These are phyloP conservation scores for Aspergillaceae sp. DNA, from an alignment of 2,329 filamentous ascomycete genomes.

Conservation along the genomic window DNA sequence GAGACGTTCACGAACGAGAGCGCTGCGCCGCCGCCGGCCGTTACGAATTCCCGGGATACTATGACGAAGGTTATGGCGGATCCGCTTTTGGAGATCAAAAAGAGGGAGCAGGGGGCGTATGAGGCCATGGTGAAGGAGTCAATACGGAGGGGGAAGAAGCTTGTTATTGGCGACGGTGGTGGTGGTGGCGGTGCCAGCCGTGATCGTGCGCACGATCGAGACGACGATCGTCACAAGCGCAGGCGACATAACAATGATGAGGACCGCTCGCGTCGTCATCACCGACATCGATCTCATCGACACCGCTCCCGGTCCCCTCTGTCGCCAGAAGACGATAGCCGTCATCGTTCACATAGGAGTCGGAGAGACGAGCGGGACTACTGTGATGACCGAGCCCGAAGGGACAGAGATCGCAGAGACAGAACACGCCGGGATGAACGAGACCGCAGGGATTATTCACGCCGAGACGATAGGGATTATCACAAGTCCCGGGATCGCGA, in stretches of 20 bases:
- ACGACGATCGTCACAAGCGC: slow-evolving; percentile 15
- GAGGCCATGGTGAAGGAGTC: slow-evolving; percentile 3
- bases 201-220: slow-evolving; percentile 6
- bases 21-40: slow-evolving; percentile 35
- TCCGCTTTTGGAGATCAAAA: slow-evolving; percentile 86
- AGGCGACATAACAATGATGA: slow-evolving; percentile 16
- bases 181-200: slow-evolving; percentile 11
- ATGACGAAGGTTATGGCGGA: slow-evolving; percentile 83
- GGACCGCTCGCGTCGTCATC: slow-evolving; percentile 15
- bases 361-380: slow-evolving; percentile 17
- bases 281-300: slow-evolving; percentile 15
- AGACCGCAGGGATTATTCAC: slow-evolving; percentile 7
- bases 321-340: slow-evolving; percentile 6
- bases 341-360: slow-evolving; percentile 13
- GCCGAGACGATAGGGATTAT: slow-evolving; percentile 2
- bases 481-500: slow-evolving; percentile 10
- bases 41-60: slow-evolving; percentile 65
- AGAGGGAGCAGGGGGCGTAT: slow-evolving; percentile 56
- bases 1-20: not conserved
- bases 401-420: slow-evolving; percentile 11
- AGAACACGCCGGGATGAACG: not conserved
- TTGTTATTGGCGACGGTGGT: slow-evolving; percentile 12
- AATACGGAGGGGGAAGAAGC: slow-evolving; percentile 12
- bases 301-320: slow-evolving; percentile 14
- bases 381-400: slow-evolving; percentile 13